Percentiles rank a stretch among this genome's conserved stretches.
Conservation (phyloP, 192 early-diverging fungal species). For the Rhizophagus clarus region DNA sequence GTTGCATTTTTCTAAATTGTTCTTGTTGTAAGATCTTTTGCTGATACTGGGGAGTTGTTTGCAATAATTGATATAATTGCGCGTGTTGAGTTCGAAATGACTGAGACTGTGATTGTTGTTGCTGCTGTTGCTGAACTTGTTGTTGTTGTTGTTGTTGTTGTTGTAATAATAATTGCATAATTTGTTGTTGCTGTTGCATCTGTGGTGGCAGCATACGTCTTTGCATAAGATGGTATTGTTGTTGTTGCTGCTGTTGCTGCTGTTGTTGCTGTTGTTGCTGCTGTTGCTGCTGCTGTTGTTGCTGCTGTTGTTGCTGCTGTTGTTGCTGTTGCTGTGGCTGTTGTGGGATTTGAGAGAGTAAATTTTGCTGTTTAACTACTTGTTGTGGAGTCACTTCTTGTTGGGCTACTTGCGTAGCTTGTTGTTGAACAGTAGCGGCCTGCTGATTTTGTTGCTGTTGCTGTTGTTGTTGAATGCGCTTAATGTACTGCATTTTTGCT, state of each 20-base stretch:
- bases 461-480: neutral
- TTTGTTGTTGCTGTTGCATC: neutral
- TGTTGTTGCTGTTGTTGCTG: neutral
- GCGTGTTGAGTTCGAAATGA: neutral
- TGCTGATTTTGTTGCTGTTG: neutral
- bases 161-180: neutral
- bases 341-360: neutral
- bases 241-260: neutral
- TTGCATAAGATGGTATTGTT: too few species aligned
- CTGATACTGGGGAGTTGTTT: neutral
- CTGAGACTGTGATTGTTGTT: neutral
- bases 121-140: neutral
- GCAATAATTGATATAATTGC: neutral
- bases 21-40: conserved; percentile 1
- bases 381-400: conserved; percentile 67
- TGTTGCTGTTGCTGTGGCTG: conserved; percentile 3
- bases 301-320: neutral
- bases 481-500: neutral
- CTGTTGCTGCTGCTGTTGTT: neutral
- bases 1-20: neutral
- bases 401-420: conserved; percentile 55
- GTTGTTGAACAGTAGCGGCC: neutral
- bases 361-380: conserved; percentile 35
- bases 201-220: neutral
- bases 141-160: conserved; percentile 10